Conservation (phyloP, 768 basidiomycete species). For the Tulasnella sp. region DNA sequence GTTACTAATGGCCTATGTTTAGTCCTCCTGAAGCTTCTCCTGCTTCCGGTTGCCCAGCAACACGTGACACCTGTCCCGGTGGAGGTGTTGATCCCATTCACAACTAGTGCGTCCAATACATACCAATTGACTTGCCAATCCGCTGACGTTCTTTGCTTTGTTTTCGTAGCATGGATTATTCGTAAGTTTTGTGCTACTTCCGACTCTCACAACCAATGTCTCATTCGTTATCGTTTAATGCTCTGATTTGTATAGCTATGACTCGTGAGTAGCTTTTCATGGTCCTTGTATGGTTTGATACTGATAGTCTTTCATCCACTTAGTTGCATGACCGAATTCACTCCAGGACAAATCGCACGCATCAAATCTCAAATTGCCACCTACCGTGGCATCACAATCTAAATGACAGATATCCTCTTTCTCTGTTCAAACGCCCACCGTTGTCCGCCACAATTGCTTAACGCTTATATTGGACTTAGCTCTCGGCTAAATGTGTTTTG, state of each 20-base stretch:
- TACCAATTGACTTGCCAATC: neutral
- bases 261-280: conserved; percentile 6
- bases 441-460: no score
- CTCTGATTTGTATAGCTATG: no score
- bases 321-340: conserved; percentile 18
- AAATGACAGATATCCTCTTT: no score
- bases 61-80: conserved; percentile 26
- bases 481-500: no score
- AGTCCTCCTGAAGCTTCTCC: conserved; percentile 23
- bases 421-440: no score
- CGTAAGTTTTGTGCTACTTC: neutral
- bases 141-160: neutral
- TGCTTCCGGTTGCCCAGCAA: conserved; percentile 28
- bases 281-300: neutral
- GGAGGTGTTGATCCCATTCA: conserved; percentile 18
- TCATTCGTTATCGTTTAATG: neutral
- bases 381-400: conserved; percentile 7
- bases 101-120: conserved; percentile 10
- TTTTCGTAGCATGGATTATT: conserved; percentile 18
- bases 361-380: conserved; percentile 3
- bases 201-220: neutral
- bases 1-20: neutral
- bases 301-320: neutral
- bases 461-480: no score
- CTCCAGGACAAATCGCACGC: conserved; percentile 16